Base-by-base conservation (phyloP, 176 grass and related monocot species). In the Thinopyrum elongatum region DNA sequence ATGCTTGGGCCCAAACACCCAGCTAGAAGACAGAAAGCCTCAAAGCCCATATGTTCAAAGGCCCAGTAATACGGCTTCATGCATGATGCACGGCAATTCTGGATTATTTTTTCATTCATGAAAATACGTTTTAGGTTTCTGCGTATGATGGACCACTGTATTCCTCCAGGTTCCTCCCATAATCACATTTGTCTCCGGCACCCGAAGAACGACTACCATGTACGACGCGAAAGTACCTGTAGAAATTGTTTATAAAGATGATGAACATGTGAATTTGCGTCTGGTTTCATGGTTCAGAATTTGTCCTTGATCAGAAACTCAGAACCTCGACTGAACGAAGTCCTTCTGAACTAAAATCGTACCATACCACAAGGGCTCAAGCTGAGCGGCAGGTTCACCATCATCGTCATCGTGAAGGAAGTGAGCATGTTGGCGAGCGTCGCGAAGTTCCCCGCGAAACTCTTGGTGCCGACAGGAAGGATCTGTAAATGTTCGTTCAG, bases 141-240 rank as follows among this genome's bases (percentile, higher is more conserved):
- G 38, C 38, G 8, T 39, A 39, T 39, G 38, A 10, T 1, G 0
- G 93, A 98, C 86, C 86, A 94, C 35, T 94, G 93, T 80, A 98
- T 98, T 98, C 95, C 81, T 95, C 95, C 0, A 98, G 91, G 23
- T 90, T 95, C 90, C 91, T 95, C 72, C 91, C 95, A 81, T 95
- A 12, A 42, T 42, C 41, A 10, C 41, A 42, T 1, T 95, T 35
- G 95, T 98, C 86, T 94, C 95, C 7, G 92, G 95, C 70, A 97
- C 95, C 95, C 95, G 93, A 69, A 94, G 36, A 27, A 93, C 73
- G 14, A 94, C 90, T 21, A 87, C 67, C 76, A 76, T 88, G 82
- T 97, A 97, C 29, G 77, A 57, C 31, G 83, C 25, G 63, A 93
- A 93, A 3, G 95, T 97, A 8, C 95, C 92, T 94, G 86, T 77